Conservation (phyloP, 1,139 yeast genomes). For the Lodderomyces parapsilosis region DNA sequence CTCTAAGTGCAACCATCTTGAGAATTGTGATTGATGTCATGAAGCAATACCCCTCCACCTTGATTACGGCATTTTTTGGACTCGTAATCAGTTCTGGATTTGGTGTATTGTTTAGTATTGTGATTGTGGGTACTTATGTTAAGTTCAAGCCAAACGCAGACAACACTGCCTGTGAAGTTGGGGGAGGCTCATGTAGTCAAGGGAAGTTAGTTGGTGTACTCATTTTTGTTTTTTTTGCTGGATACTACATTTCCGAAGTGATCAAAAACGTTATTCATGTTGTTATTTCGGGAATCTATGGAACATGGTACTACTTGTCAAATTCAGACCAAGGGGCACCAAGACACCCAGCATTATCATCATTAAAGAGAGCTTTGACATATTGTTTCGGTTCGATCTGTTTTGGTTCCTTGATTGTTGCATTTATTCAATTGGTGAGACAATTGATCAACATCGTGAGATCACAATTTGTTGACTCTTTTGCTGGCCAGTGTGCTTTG, state of each 20-base stretch:
- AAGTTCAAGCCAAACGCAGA: constrained; percentile 52
- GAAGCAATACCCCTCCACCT: constrained; percentile 66
- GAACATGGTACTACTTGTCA: constrained; percentile 86
- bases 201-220: constrained; percentile 65
- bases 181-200: constrained; percentile 68
- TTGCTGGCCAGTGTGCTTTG: constrained; percentile 56
- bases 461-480: constrained; percentile 50
- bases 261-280: constrained; percentile 82
- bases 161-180: constrained; percentile 39
- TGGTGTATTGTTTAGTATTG: constrained; percentile 62
- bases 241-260: constrained; percentile 83
- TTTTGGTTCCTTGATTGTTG: constrained; percentile 81
- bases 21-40: constrained; percentile 75
- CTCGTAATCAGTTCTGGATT: constrained; percentile 64
- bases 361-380: constrained; percentile 79
- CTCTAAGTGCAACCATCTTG: constrained; percentile 72
- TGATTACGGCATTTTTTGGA: constrained; percentile 64
- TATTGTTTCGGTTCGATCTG: constrained; percentile 90
- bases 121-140: constrained; percentile 73
- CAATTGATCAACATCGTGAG: constrained; percentile 49
- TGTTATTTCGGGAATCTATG: constrained; percentile 81
- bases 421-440: constrained; percentile 65
- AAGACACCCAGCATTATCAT: constrained; percentile 74
- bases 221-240: constrained; percentile 79
- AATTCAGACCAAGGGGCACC: constrained; percentile 82